These are phyloP conservation scores for Hymenoscyphus infarciens DNA, from an alignment of 2,329 filamentous ascomycete species.

Conservation along the genomic window DNA sequence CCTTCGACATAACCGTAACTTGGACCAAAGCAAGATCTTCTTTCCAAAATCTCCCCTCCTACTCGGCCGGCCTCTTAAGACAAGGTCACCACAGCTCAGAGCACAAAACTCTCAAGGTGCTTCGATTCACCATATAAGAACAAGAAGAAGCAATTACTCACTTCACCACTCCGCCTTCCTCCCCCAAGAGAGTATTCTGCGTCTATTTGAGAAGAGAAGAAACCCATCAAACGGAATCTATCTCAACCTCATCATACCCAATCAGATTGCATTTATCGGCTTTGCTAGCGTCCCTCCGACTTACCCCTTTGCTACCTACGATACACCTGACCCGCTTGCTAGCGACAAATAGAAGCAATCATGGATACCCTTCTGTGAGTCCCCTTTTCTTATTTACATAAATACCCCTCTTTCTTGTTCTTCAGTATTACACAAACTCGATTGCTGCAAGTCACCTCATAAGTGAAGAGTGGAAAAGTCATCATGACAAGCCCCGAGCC, in stretches of 20 bases:
- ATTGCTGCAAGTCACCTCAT: not conserved
- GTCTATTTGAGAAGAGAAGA: not conserved
- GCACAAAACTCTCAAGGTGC: too few species aligned
- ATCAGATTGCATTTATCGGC: not conserved
- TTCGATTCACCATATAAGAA: too few species aligned
- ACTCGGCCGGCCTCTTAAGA: too few species aligned
- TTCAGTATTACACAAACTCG: not conserved
- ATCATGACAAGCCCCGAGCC: not conserved
- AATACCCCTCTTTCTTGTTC: not conserved
- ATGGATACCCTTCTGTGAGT: constrained; percentile 20
- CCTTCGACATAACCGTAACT: too few species aligned
- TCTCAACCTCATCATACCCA: not conserved
- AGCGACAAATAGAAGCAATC: constrained; percentile 6
- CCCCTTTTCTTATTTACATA: not conserved
- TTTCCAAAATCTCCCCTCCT: too few species aligned
- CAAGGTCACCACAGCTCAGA: too few species aligned
- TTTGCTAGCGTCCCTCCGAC: not conserved
- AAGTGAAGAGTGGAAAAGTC: not conserved
- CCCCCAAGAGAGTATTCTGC: not conserved
- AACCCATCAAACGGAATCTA: not conserved
- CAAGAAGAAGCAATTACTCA: too few species aligned
- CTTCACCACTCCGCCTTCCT: not conserved
- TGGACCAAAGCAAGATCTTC: too few species aligned
- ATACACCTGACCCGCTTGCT: not conserved
- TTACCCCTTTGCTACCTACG: not conserved